phyloP scores from a whole-genome alignment of 1,284 basidiomycete genomes.

The Ganoderma multipileum region DNA sequence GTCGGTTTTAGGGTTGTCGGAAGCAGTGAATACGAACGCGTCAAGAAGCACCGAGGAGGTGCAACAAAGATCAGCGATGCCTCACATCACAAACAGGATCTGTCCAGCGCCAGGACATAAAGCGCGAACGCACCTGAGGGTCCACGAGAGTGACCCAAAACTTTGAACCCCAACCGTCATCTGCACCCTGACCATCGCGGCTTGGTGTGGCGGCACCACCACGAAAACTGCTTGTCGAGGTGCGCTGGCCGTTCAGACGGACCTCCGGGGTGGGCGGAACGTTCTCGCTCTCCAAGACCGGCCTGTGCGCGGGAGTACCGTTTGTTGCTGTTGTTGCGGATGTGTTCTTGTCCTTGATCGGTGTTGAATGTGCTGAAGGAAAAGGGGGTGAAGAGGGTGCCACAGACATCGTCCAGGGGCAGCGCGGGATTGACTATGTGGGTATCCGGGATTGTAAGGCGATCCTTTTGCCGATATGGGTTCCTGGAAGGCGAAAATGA shows the following conservation, averaged over 20 bases:
- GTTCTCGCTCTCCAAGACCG: constrained; percentile 15
- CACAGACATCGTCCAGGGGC: constrained; percentile 22
- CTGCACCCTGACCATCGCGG: constrained; percentile 14
- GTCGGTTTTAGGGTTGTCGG: constrained; percentile 7
- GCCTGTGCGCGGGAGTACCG: constrained; percentile 8
- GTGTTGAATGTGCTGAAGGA: constrained; percentile 4
- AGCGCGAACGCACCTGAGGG: constrained; percentile 65
- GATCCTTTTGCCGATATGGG: constrained; percentile 1
- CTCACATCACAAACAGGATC: constrained; percentile 19
- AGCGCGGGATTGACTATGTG: constrained; percentile 18
- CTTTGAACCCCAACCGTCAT: constrained; percentile 75
- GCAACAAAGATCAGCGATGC: constrained; percentile 18
- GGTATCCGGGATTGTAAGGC: constrained; percentile 22
- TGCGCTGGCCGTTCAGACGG: constrained; percentile 32
- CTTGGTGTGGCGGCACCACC: constrained; percentile 17
- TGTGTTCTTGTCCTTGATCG: constrained; percentile 2
- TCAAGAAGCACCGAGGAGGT: constrained; percentile 21
- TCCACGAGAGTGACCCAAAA: constrained; percentile 88
- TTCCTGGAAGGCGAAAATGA: constrained; percentile 2
- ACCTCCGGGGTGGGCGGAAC: constrained; percentile 33
- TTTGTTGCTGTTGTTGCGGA: constrained; percentile 11
- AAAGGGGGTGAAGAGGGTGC: constrained; percentile 8
- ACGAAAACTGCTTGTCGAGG: constrained; percentile 31
- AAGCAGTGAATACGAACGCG: constrained; percentile 7
- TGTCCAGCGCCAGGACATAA: constrained; percentile 20